phyloP scores from a whole-genome alignment of 495 filamentous ascomycete species.

The Penicillium atrosanguineum region DNA sequence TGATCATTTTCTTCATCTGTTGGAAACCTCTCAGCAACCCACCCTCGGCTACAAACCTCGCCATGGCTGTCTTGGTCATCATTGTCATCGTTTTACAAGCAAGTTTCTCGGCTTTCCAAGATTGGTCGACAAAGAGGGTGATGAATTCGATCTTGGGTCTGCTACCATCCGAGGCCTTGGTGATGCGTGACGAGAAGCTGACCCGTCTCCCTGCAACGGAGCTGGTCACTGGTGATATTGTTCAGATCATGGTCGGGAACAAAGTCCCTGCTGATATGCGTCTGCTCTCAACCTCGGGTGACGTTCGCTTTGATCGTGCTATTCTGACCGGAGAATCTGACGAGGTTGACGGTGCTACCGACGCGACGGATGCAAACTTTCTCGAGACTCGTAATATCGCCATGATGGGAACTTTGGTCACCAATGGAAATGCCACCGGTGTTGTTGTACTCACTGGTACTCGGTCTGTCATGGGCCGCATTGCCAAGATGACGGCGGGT shows the following conservation, averaged over 20 bases:
- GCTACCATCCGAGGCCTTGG: slow-evolving; percentile 61
- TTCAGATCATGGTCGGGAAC: slow-evolving; percentile 64
- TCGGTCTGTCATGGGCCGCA: slow-evolving; percentile 63
- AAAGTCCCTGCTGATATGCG: slow-evolving; percentile 72
- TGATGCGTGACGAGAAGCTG: slow-evolving; percentile 57
- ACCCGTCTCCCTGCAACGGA: slow-evolving; percentile 50
- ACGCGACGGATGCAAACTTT: slow-evolving; percentile 66
- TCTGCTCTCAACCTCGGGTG: slow-evolving; percentile 59
- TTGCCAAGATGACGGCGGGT: slow-evolving; percentile 63
- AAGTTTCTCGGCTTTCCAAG: slow-evolving; percentile 65
- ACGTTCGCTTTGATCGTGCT: slow-evolving; percentile 69
- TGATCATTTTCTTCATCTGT: slow-evolving; percentile 66
- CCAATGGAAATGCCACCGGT: slow-evolving; percentile 62
- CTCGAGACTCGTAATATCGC: slow-evolving; percentile 72
- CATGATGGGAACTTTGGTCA: slow-evolving; percentile 68
- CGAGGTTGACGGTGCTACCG: slow-evolving; percentile 57
- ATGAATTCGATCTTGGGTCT: slow-evolving; percentile 67
- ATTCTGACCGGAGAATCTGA: slow-evolving; percentile 70
- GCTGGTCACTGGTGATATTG: slow-evolving; percentile 67
- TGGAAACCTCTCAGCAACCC: slow-evolving; percentile 75
- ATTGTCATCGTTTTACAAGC: slow-evolving; percentile 70
- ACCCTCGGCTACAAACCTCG: slow-evolving; percentile 62
- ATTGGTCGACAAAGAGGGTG: slow-evolving; percentile 61
- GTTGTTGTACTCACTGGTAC: slow-evolving; percentile 62
- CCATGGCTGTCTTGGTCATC: slow-evolving; percentile 64